A percentile compares a stretch with the other conserved stretches of the same genome.
phyloP scores from a whole-genome alignment of 1,284 basidiomycete genomes.

The Rhodotorula sp. region DNA sequence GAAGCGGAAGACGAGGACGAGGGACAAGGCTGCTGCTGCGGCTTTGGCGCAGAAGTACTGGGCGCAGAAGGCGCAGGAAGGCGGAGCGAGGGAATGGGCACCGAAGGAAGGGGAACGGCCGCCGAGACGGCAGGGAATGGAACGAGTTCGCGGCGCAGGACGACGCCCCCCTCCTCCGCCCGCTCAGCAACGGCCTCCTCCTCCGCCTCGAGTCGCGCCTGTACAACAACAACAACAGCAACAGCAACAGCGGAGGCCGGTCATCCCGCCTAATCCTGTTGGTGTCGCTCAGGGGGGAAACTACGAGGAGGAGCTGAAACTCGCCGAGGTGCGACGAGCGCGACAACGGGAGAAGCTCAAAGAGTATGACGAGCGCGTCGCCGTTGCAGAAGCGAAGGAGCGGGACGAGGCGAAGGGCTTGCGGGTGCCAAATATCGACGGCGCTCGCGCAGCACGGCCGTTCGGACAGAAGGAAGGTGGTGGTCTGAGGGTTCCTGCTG shows the following conservation, averaged over 20 bases:
- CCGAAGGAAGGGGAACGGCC: not conserved
- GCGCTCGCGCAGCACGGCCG: not conserved
- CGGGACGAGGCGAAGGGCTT: not conserved
- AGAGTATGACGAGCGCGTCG: slow-evolving; percentile 10
- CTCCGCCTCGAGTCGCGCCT: not conserved
- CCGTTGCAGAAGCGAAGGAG: not conserved
- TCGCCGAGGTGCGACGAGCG: not conserved
- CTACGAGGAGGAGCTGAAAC: slow-evolving; percentile 17
- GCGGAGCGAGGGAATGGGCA: not conserved
- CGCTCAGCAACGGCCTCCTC: not conserved
- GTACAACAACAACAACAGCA: not conserved
- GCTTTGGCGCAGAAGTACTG: not conserved
- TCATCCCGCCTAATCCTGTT: not conserved
- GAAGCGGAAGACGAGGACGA: not conserved
- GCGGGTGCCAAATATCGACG: not conserved
- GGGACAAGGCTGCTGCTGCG: not conserved
- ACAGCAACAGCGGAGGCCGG: not conserved
- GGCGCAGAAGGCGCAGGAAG: not conserved
- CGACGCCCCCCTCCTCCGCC: not conserved
- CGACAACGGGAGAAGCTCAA: slow-evolving; percentile 3
- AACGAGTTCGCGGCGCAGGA: no score
- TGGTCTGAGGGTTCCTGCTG: not conserved
- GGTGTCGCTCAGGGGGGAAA: not conserved
- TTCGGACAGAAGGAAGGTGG: not conserved
- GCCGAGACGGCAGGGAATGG: not conserved